Conservation (phyloP, 768 basidiomycete species). For the Kondoa subrosea region DNA sequence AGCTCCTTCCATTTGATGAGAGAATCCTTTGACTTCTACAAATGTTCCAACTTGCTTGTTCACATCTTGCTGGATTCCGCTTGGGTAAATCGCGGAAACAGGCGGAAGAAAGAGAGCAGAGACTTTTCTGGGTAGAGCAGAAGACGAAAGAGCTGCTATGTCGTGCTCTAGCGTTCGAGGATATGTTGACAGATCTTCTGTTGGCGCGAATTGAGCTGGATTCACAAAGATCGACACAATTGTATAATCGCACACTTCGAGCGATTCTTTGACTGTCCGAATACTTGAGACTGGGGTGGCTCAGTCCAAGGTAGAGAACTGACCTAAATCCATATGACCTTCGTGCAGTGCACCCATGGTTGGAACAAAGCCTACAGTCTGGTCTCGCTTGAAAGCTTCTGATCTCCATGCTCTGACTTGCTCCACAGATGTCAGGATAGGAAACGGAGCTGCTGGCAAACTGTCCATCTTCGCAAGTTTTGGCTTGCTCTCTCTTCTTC, state of each 20-base stretch:
- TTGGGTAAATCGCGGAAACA: constrained; percentile 77
- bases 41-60: constrained; percentile 67
- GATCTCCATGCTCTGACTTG: constrained; percentile 58
- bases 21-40: constrained; percentile 77
- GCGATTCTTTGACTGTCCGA: constrained; percentile 51
- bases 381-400: constrained; percentile 42
- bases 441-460: constrained; percentile 16
- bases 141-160: constrained; percentile 38
- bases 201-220: constrained; percentile 89
- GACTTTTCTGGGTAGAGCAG: constrained; percentile 32
- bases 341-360: constrained; percentile 96
- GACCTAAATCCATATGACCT: constrained; percentile 81
- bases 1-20: constrained; percentile 79
- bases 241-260: constrained; percentile 63
- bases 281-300: neutral
- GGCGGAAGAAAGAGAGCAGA: constrained; percentile 65
- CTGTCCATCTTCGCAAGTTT: too few relatives aligned
- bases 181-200: constrained; percentile 81
- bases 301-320: constrained; percentile 24
- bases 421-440: constrained; percentile 42
- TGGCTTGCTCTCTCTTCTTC: too few relatives aligned
- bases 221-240: constrained; percentile 95
- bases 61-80: constrained; percentile 65
- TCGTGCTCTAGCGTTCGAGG: constrained; percentile 71
- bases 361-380: constrained; percentile 79